A percentile compares a stretch with the other conserved stretches of the same genome.
phyloP scores from a whole-genome alignment of 805 yeast genomes.

The Sungouiozyma intestinalis region DNA sequence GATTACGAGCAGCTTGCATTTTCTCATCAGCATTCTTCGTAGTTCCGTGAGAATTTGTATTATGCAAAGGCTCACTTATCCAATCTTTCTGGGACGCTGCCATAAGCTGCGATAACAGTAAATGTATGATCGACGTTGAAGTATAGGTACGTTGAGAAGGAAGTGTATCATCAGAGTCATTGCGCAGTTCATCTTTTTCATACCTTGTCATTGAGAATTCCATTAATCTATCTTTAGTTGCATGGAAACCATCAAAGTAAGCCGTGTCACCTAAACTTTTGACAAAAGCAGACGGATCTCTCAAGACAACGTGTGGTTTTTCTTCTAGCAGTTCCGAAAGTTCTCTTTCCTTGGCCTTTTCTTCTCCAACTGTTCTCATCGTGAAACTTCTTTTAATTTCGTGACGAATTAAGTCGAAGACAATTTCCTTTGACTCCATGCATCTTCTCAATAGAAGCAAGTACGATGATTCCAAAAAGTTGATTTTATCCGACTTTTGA shows the following conservation, averaged over 20 bases:
- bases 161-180: constrained; percentile 1
- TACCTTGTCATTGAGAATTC: constrained; percentile 22
- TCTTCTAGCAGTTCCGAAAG: constrained; percentile 40
- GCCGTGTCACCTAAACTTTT: constrained; percentile 35
- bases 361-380: constrained; percentile 25
- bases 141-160: constrained; percentile 8
- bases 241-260: constrained; percentile 37
- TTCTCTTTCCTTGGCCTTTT: constrained; percentile 32
- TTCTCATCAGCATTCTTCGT: constrained; percentile 23
- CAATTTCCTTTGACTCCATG: constrained; percentile 47
- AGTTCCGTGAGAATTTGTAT: constrained; percentile 7
- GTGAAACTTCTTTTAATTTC: constrained; percentile 41
- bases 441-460: constrained; percentile 54
- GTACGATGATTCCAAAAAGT: constrained; percentile 37
- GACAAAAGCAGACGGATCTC: constrained; percentile 41
- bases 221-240: constrained; percentile 21
- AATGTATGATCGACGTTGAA: constrained; percentile 51
- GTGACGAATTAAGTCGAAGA: constrained; percentile 38
- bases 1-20: constrained; percentile 37
- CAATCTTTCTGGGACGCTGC: constrained; percentile 33
- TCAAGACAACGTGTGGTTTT: constrained; percentile 34
- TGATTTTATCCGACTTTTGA: constrained; percentile 31
- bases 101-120: constrained; percentile 58
- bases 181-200: constrained; percentile 6
- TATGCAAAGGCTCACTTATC: constrained; percentile 28